These are phyloP conservation scores for Clohesyomyces aquaticus DNA, from an alignment of 495 filamentous ascomycete genomes.

Conservation along the genomic window DNA sequence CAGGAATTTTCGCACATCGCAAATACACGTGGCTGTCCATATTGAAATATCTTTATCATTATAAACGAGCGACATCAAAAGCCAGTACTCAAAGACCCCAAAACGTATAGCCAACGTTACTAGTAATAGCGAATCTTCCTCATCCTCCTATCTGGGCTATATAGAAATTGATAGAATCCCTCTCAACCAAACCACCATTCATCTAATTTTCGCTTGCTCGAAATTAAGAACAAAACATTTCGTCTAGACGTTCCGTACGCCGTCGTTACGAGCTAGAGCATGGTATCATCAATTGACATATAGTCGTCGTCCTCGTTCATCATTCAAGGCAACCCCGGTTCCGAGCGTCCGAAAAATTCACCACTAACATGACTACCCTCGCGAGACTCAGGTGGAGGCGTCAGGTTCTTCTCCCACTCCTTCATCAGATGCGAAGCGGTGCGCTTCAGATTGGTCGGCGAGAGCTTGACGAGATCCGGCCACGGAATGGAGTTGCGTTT, in stretches of 20 bases:
- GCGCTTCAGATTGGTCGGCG: slow-evolving; percentile 67
- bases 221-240: slow-evolving; percentile 24
- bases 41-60: too few species aligned
- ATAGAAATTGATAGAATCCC: too few species aligned
- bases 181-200: slow-evolving; percentile 17
- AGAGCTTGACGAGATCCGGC: slow-evolving; percentile 65
- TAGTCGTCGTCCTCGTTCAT: slow-evolving; percentile 7
- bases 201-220: not conserved
- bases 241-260: slow-evolving; percentile 27
- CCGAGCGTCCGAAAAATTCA: slow-evolving; percentile 38
- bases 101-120: too few species aligned
- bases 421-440: slow-evolving; percentile 75
- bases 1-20: too few species aligned
- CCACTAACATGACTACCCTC: slow-evolving; percentile 25
- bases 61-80: too few species aligned
- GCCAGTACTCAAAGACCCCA: too few species aligned
- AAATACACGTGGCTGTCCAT: too few species aligned
- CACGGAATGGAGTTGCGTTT: slow-evolving; percentile 69
- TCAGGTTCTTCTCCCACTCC: slow-evolving; percentile 69
- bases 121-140: too few species aligned
- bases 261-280: too few species aligned
- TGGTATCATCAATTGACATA: slow-evolving; percentile 20
- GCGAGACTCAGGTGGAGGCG: slow-evolving; percentile 38
- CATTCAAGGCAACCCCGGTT: slow-evolving; percentile 16
- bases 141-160: too few species aligned